phyloP scores from a whole-genome alignment of 176 grass and related monocot genomes.

The Oryza glumipatula region DNA sequence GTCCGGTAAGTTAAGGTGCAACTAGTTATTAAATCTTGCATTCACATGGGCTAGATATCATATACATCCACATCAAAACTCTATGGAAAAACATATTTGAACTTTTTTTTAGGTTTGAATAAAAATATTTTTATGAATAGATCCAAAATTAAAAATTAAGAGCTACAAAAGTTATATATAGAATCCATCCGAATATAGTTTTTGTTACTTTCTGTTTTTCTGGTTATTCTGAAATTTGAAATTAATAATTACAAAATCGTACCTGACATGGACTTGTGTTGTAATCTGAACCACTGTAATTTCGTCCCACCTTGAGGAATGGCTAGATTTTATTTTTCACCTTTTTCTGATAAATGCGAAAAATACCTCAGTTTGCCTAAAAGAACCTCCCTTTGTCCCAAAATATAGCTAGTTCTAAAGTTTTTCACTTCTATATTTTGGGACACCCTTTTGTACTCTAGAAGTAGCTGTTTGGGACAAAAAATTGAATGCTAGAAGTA shows the following conservation, averaged over 20 bases:
- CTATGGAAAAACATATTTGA: neutral
- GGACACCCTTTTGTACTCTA: no score
- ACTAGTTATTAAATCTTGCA: neutral
- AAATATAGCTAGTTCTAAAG: no score
- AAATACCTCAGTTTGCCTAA: neutral
- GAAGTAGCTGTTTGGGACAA: no score
- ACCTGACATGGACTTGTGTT: neutral
- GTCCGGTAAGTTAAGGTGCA: constrained; percentile 61
- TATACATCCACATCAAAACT: neutral
- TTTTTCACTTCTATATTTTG: no score
- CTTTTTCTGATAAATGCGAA: neutral
- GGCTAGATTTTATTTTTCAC: neutral
- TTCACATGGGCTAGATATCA: neutral
- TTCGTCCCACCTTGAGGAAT: neutral
- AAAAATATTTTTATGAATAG: neutral
- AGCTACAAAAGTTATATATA: neutral
- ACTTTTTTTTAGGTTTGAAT: neutral
- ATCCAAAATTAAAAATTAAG: no score
- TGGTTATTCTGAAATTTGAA: neutral
- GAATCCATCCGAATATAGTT: neutral
- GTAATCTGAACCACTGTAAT: no score
- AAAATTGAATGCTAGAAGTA: no score
- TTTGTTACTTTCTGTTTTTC: neutral
- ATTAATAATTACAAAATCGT: neutral
- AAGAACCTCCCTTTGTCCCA: no score